Conservation (phyloP, 2,329 filamentous ascomycete genomes). For the Pseudopyrenochaeta lycopersici region DNA sequence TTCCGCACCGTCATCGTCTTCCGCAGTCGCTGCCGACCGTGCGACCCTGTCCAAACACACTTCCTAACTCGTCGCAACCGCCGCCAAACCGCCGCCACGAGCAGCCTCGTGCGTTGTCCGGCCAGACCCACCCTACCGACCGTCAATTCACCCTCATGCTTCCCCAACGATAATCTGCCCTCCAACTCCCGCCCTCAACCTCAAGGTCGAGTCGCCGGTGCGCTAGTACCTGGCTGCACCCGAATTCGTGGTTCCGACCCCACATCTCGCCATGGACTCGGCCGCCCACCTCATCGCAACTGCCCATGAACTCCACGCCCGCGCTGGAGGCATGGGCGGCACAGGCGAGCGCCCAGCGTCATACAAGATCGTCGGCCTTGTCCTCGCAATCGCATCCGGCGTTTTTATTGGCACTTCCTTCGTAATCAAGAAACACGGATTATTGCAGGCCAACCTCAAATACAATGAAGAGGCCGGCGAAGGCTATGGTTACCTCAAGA, state of each 20-base stretch:
- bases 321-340: conserved; percentile 50
- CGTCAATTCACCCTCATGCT: conserved; percentile 18
- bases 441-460: conserved; percentile 92
- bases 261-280: conserved; percentile 53
- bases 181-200: conserved; percentile 8
- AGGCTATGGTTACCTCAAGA: conserved; percentile 97
- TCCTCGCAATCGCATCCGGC: conserved; percentile 85
- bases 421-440: conserved; percentile 91
- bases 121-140: background rate
- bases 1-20: conserved; percentile 11
- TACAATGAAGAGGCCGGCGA: conserved; percentile 96
- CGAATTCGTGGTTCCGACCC: conserved; percentile 15
- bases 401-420: conserved; percentile 95
- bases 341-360: conserved; percentile 58
- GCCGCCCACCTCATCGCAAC: conserved; percentile 49
- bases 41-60: conserved; percentile 26
- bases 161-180: conserved; percentile 10
- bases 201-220: conserved; percentile 17
- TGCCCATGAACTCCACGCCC: conserved; percentile 55
- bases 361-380: conserved; percentile 89
- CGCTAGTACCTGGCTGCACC: conserved; percentile 20
- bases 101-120: conserved; percentile 11
- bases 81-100: conserved; percentile 15
- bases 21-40: conserved; percentile 11
- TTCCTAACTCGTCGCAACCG: conserved; percentile 25